Conservation (phyloP, 305 asterid species). For the Nicotiana rustica region DNA sequence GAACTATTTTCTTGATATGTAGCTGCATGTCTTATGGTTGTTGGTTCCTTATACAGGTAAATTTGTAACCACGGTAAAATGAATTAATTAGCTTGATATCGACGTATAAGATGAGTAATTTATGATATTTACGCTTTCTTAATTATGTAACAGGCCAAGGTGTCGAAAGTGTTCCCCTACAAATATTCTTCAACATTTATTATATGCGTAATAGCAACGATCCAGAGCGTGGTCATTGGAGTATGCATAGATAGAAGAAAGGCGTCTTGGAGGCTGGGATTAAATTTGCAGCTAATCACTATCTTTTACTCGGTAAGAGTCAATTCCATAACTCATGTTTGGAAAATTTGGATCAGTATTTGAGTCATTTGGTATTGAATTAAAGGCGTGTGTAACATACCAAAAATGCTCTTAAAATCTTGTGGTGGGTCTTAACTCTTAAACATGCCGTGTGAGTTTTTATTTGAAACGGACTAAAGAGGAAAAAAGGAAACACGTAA, state of each 20-base stretch:
- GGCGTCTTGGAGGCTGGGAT: constrained; percentile 54
- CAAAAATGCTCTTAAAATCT: no score
- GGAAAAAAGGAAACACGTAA: no score
- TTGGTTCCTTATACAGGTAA: constrained; percentile 78
- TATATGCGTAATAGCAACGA: constrained; percentile 51
- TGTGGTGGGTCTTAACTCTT: no score
- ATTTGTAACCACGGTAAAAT: background rate
- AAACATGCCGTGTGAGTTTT: no score
- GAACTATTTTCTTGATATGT: constrained; percentile 57
- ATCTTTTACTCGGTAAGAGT: constrained; percentile 62
- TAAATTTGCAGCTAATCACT: constrained; percentile 65
- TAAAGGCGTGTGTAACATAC: no score
- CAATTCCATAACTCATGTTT: background rate
- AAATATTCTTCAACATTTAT: constrained; percentile 56
- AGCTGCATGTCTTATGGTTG: constrained; percentile 55
- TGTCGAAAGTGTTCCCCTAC: constrained; percentile 56
- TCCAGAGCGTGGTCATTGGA: constrained; percentile 54
- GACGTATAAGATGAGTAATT: background rate
- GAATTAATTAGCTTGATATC: background rate
- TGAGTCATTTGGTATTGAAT: background rate
- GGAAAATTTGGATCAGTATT: no score
- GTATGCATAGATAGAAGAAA: constrained; percentile 53
- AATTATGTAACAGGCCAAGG: constrained; percentile 49
- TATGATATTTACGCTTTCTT: background rate
- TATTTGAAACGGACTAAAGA: no score